phyloP scores from a whole-genome alignment of 2,329 filamentous ascomycete species.

The Aspergillus fumigatiaffinis region DNA sequence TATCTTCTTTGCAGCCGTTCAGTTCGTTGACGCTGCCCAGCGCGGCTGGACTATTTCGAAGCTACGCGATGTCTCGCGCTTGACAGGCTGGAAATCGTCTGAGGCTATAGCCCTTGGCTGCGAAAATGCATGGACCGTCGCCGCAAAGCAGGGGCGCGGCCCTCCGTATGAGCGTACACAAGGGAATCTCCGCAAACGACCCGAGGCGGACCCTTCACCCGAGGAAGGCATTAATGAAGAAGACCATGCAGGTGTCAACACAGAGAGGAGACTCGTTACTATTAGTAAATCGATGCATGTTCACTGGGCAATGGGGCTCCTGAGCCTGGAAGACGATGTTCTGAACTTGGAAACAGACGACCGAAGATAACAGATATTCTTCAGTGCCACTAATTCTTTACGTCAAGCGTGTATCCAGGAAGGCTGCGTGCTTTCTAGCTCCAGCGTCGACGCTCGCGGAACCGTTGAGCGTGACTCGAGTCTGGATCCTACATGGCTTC shows the following conservation, averaged over 20 bases:
- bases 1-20: slow-evolving; percentile 79
- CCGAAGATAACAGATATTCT: slow-evolving; percentile 3
- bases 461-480: background rate
- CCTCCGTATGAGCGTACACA: slow-evolving; percentile 61
- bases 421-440: background rate
- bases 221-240: background rate
- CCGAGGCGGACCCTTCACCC: slow-evolving; percentile 1
- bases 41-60: slow-evolving; percentile 73
- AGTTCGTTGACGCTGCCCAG: slow-evolving; percentile 69
- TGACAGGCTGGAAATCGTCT: slow-evolving; percentile 86
- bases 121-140: slow-evolving; percentile 77
- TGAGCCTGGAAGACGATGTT: slow-evolving; percentile 75
- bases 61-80: slow-evolving; percentile 68
- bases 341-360: slow-evolving; percentile 55
- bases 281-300: slow-evolving; percentile 61
- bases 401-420: background rate
- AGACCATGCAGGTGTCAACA: slow-evolving; percentile 24
- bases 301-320: slow-evolving; percentile 72
- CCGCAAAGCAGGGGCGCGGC: slow-evolving; percentile 67
- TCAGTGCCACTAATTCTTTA: background rate
- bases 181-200: slow-evolving; percentile 9
- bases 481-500: background rate
- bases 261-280: slow-evolving; percentile 54
- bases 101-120: slow-evolving; percentile 77
- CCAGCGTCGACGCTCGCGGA: background rate